phyloP scores from a whole-genome alignment of 1,284 basidiomycete genomes.

The Malassezia equina region DNA sequence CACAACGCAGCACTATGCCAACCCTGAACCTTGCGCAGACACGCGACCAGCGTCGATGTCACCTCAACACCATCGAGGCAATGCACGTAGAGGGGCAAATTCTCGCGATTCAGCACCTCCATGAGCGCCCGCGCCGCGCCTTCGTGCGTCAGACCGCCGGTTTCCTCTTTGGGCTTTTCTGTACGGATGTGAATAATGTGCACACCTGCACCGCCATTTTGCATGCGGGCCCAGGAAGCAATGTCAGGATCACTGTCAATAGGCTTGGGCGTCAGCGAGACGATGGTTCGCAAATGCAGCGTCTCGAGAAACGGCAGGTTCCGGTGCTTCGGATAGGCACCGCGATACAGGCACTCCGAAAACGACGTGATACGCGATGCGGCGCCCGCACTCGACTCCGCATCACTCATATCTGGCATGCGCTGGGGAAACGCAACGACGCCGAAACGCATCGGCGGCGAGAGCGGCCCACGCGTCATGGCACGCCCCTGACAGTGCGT shows the following conservation, averaged over 20 bases:
- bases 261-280: slow-evolving; percentile 42
- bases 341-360: slow-evolving; percentile 37
- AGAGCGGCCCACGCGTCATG: slow-evolving; percentile 19
- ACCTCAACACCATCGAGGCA: slow-evolving; percentile 43
- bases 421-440: slow-evolving; percentile 25
- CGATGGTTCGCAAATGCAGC: slow-evolving; percentile 35
- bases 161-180: slow-evolving; percentile 45
- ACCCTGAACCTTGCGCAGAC: slow-evolving; percentile 40
- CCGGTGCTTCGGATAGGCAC: slow-evolving; percentile 39
- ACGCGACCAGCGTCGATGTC: slow-evolving; percentile 35
- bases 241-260: slow-evolving; percentile 27
- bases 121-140: slow-evolving; percentile 32
- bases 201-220: slow-evolving; percentile 13
- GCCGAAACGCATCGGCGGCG: slow-evolving; percentile 35
- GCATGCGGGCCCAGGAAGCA: slow-evolving; percentile 23
- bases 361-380: slow-evolving; percentile 2
- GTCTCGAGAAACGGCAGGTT: slow-evolving; percentile 39
- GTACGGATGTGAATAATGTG: slow-evolving; percentile 33
- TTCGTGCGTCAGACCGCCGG: slow-evolving; percentile 35
- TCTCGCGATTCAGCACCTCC: slow-evolving; percentile 30
- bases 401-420: not conserved
- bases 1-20: slow-evolving; percentile 30
- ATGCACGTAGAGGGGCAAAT: slow-evolving; percentile 42
- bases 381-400: slow-evolving; percentile 3
- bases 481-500: not conserved